phyloP scores from a whole-genome alignment of 306 rosid genomes.

The Trifolium pratense region DNA sequence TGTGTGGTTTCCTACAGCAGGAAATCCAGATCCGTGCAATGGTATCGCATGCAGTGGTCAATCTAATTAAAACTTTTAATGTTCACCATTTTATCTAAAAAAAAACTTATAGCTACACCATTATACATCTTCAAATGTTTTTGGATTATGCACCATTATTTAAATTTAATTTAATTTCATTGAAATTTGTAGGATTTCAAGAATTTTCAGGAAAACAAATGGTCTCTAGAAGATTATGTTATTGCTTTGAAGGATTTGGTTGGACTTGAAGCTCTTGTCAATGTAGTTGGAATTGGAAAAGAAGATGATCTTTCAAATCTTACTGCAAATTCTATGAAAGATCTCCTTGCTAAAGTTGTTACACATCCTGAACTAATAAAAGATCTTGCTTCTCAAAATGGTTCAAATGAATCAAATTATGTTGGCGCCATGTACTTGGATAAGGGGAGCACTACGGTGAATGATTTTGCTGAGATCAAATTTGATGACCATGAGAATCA shows the following conservation, averaged over 20 bases:
- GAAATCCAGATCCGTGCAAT: too few species aligned
- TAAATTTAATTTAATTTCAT: conserved; percentile 13
- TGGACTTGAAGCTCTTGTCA: conserved; percentile 59
- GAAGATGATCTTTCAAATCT: conserved; percentile 61
- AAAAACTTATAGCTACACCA: too few species aligned
- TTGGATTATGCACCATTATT: too few species aligned
- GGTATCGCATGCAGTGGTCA: too few species aligned
- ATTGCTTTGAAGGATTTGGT: conserved; percentile 51
- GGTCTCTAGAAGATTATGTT: conserved; percentile 57
- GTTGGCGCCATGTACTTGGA: too few species aligned
- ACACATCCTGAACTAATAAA: conserved; percentile 52
- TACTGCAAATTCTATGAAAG: conserved; percentile 39
- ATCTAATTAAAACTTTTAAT: too few species aligned
- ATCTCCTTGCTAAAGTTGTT: conserved; percentile 47
- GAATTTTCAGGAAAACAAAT: conserved; percentile 56
- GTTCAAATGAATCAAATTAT: not conserved
- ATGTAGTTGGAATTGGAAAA: conserved; percentile 71
- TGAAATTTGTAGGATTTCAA: conserved; percentile 51
- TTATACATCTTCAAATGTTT: too few species aligned
- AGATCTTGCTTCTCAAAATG: not conserved
- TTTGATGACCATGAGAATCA: not conserved
- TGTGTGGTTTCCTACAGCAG: too few species aligned
- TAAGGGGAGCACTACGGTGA: not conserved
- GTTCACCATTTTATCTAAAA: too few species aligned
- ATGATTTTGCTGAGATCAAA: not conserved